phyloP scores from a whole-genome alignment of 208 protist genomes.

The Leishmania major region DNA sequence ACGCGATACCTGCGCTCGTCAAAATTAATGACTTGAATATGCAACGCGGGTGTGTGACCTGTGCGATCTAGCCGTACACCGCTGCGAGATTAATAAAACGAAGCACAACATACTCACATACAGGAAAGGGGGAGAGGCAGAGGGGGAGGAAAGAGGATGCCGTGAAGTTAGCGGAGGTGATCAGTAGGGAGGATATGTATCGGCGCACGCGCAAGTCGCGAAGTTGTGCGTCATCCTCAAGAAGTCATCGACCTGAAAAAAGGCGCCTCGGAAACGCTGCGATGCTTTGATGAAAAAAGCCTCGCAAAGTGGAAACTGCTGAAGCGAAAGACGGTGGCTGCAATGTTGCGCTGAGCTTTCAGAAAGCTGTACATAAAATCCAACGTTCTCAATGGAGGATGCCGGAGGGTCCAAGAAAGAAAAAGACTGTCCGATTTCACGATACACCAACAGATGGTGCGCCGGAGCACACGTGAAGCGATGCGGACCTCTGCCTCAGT shows the following conservation, averaged over 20 bases:
- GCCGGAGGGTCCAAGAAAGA: not conserved
- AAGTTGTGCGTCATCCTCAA: not conserved
- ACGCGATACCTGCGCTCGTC: not conserved
- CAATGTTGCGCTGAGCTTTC: not conserved
- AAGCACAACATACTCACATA: not conserved
- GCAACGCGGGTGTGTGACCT: not conserved
- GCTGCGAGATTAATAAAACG: not conserved
- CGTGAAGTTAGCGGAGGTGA: not conserved
- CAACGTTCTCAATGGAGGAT: not conserved
- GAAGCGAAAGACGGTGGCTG: not conserved
- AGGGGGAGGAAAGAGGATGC: not conserved
- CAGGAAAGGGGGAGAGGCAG: not conserved
- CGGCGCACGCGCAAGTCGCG: not conserved
- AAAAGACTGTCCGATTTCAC: not conserved
- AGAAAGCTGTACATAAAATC: slow-evolving; percentile 5
- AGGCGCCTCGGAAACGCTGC: not conserved
- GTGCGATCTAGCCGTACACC: not conserved
- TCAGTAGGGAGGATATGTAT: not conserved
- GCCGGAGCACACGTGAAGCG: not conserved
- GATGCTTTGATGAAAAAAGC: too few species aligned
- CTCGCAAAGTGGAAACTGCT: not conserved
- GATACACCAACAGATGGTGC: not conserved
- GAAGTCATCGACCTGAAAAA: not conserved
- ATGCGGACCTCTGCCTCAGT: not conserved
- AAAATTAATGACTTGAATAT: not conserved